Conservation (phyloP, 768 basidiomycete genomes). For the Tulasnella sp. region DNA sequence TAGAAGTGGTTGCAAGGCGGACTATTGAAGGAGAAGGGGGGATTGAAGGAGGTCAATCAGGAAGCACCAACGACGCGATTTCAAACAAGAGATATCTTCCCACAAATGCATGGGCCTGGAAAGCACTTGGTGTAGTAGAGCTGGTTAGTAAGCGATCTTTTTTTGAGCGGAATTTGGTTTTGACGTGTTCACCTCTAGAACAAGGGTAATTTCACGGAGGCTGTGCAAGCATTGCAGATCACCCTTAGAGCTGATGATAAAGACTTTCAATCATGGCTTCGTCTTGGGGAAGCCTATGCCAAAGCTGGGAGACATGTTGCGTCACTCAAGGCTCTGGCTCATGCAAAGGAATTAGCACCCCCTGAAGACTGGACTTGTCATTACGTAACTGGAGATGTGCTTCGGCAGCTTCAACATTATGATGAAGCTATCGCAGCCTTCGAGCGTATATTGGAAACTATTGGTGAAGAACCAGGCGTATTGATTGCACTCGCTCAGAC, state of each 20-base stretch:
- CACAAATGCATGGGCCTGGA: conserved; percentile 95
- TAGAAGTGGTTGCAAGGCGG: conserved; percentile 83
- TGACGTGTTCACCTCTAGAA: conserved; percentile 12
- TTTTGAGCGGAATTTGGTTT: neutral
- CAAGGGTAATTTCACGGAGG: conserved; percentile 57
- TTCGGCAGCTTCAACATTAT: conserved; percentile 60
- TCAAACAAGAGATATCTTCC: conserved; percentile 43
- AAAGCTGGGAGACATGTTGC: conserved; percentile 80
- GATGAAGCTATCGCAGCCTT: conserved; percentile 61
- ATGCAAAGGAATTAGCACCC: conserved; percentile 52
- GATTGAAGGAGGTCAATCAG: conserved; percentile 25
- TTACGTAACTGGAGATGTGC: conserved; percentile 77
- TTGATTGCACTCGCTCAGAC: conserved; percentile 58
- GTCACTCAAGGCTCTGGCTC: conserved; percentile 71
- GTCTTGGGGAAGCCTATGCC: conserved; percentile 83
- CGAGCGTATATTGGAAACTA: conserved; percentile 38
- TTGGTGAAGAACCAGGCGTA: conserved; percentile 59
- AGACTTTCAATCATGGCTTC: conserved; percentile 76
- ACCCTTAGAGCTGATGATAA: conserved; percentile 64
- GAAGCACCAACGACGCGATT: neutral
- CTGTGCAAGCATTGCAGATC: conserved; percentile 78
- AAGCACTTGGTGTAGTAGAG: conserved; percentile 83
- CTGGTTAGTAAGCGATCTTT: conserved; percentile 41
- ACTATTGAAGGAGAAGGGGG: conserved; percentile 92
- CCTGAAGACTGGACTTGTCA: conserved; percentile 71